Percentiles rank a stretch among this genome's conserved stretches.
These are phyloP conservation scores for Verticillium klebahnii DNA, from an alignment of 2,329 filamentous ascomycete species.

Conservation along the genomic window DNA sequence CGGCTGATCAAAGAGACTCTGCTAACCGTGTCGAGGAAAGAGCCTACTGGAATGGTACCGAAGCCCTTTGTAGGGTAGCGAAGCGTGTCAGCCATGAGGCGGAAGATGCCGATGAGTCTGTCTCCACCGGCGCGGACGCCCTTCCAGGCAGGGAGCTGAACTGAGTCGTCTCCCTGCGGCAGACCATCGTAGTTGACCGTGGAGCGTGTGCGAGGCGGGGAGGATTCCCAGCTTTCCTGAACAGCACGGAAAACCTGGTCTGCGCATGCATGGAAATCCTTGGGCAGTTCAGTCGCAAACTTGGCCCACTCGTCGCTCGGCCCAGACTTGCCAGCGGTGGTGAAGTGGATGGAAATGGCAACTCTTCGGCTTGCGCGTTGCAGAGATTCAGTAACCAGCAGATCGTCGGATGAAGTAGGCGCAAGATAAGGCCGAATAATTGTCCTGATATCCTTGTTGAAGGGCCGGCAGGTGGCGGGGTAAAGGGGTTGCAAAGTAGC, in stretches of 20 bases:
- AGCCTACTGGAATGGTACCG: conserved; percentile 63
- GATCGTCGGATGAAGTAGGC: conserved; percentile 52
- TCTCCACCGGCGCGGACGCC: conserved; percentile 71
- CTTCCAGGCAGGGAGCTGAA: conserved; percentile 63
- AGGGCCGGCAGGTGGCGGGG: conserved; percentile 77
- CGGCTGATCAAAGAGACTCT: conserved; percentile 64
- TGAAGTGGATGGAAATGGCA: conserved; percentile 69
- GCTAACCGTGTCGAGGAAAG: conserved; percentile 63
- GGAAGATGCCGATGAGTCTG: conserved; percentile 62
- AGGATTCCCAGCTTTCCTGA: conserved; percentile 76
- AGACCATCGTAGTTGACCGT: conserved; percentile 39
- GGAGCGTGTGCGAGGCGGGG: conserved; percentile 42
- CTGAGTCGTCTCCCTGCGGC: conserved; percentile 37
- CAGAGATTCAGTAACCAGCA: conserved; percentile 46
- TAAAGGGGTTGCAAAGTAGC: conserved; percentile 71
- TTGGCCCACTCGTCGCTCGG: conserved; percentile 75
- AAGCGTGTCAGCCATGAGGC: conserved; percentile 60
- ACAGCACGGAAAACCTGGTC: conserved; percentile 76
- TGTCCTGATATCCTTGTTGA: conserved; percentile 61
- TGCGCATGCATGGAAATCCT: conserved; percentile 63
- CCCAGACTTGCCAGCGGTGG: conserved; percentile 76
- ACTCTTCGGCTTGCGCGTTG: conserved; percentile 58
- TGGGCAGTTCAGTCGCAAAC: conserved; percentile 56
- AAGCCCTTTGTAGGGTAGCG: conserved; percentile 58
- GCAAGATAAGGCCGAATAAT: conserved; percentile 58